phyloP scores from a whole-genome alignment of 257 asterid genomes.

The Vinca minor region DNA sequence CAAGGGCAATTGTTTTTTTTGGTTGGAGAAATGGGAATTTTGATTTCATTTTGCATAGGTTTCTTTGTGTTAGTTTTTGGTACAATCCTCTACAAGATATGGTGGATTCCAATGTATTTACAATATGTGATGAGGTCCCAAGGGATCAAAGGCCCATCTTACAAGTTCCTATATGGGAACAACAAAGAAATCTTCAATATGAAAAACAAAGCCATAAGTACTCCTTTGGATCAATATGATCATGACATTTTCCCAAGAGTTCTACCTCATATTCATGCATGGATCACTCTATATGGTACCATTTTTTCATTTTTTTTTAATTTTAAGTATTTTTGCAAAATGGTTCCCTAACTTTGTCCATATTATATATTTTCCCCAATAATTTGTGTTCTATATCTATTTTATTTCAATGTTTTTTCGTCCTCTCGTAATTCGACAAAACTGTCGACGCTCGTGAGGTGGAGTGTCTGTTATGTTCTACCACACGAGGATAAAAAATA shows the following conservation, averaged over 20 bases:
- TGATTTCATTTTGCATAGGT: conserved; percentile 6
- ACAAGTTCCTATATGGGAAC: conserved; percentile 39
- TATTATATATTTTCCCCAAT: too few relatives aligned
- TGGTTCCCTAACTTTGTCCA: too few relatives aligned
- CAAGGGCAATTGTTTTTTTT: too few relatives aligned
- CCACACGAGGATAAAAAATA: too few relatives aligned
- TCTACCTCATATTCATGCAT: conserved; percentile 43
- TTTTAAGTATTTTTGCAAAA: too few relatives aligned
- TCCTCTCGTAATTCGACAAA: too few relatives aligned
- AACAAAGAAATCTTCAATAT: conserved; percentile 36
- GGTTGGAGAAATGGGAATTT: conserved; percentile 7
- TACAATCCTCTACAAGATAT: conserved; percentile 24
- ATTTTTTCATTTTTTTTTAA: neutral
- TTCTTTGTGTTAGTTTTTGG: conserved; percentile 12
- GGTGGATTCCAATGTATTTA: conserved; percentile 37
- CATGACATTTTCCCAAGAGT: conserved; percentile 42
- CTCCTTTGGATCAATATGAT: conserved; percentile 29
- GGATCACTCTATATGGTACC: conserved; percentile 48
- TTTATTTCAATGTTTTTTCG: too few relatives aligned
- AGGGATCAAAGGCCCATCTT: conserved; percentile 51
- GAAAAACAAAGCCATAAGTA: conserved; percentile 17
- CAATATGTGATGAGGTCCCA: conserved; percentile 26
- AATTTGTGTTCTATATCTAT: too few relatives aligned
- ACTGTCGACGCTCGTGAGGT: too few relatives aligned
- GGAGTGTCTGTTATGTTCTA: too few relatives aligned